Conservation (phyloP, 164 flowering plant genomes). For the Sedum album region DNA sequence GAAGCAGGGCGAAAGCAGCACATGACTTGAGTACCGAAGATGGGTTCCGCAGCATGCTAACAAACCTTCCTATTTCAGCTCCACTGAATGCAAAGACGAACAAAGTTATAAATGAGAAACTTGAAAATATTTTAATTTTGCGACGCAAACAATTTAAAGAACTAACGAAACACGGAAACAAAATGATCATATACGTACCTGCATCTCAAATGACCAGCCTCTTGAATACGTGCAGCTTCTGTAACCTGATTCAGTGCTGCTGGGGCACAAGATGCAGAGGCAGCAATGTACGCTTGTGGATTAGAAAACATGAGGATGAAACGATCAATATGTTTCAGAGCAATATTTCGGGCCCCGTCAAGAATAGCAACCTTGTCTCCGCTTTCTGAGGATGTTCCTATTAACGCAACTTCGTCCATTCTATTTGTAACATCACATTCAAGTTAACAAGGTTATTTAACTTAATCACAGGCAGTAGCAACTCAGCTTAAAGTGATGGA, state of each 20-base stretch:
- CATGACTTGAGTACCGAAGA: slow-evolving; percentile 80
- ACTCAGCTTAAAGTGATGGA: too few species aligned
- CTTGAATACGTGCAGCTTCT: slow-evolving; percentile 13
- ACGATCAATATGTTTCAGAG: slow-evolving; percentile 12
- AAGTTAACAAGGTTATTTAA: slow-evolving; percentile 10
- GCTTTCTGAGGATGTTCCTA: slow-evolving; percentile 58
- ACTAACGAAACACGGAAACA: background rate
- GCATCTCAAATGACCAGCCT: slow-evolving; percentile 12
- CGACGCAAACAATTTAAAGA: background rate
- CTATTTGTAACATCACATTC: slow-evolving; percentile 24
- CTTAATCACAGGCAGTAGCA: background rate
- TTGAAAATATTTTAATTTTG: too few species aligned
- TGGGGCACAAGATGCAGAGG: slow-evolving; percentile 12
- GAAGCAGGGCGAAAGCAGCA: slow-evolving; percentile 97
- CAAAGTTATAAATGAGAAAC: background rate
- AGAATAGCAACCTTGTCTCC: slow-evolving; percentile 59
- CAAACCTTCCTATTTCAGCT: slow-evolving; percentile 93
- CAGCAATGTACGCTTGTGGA: slow-evolving; percentile 12
- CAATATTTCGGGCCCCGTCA: slow-evolving; percentile 41
- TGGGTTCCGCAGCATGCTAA: slow-evolving; percentile 76
- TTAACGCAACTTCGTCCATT: slow-evolving; percentile 69
- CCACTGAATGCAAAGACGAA: slow-evolving; percentile 36
- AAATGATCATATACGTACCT: background rate
- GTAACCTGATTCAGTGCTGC: slow-evolving; percentile 14
- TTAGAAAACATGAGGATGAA: slow-evolving; percentile 13